Percentiles rank a stretch among this genome's conserved stretches.
Evolutionary conservation across 2,329 filamentous ascomycete genomes (phyloP).

Genomic region (Alternaria brassicicola): DNA sequence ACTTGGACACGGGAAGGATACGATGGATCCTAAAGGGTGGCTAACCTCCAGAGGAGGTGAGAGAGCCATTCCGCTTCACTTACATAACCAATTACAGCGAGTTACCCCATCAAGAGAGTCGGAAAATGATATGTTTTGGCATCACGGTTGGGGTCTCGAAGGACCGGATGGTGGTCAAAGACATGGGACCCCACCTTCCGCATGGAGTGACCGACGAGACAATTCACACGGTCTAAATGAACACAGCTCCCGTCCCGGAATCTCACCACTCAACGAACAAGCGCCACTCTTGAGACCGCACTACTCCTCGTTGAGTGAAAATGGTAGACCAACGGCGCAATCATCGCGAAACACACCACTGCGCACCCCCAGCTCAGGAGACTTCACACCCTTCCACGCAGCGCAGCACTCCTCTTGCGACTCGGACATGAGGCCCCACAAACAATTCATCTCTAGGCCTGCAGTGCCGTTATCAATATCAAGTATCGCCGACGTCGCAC

Average conservation of each 20-base stretch:
- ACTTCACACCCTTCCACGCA: neutral
- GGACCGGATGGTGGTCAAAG: neutral
- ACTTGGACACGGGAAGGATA: neutral
- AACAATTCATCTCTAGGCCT: neutral
- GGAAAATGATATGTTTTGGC: neutral
- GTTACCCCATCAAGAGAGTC: neutral
- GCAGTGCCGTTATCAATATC: neutral
- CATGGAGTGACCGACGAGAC: neutral
- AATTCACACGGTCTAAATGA: neutral
- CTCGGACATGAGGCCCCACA: too few species aligned
- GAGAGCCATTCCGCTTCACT: neutral
- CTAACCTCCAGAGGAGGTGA: neutral
- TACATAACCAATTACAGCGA: neutral
- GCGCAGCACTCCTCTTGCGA: neutral
- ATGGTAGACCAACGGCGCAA: neutral
- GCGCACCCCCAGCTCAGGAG: neutral
- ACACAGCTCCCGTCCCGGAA: constrained; percentile 30
- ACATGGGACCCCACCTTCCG: neutral
- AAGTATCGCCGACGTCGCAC: neutral
- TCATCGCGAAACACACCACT: neutral
- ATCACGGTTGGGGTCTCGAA: neutral
- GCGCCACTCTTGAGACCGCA: constrained; percentile 14
- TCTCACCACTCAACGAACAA: constrained; percentile 11
- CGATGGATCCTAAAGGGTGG: neutral
- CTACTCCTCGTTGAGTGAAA: constrained; percentile 16